Evolutionary conservation across 2,329 filamentous ascomycete genomes (phyloP), one percentile per base, ranked within the genome.

Genomic region (Penicillium sp.): DNA sequence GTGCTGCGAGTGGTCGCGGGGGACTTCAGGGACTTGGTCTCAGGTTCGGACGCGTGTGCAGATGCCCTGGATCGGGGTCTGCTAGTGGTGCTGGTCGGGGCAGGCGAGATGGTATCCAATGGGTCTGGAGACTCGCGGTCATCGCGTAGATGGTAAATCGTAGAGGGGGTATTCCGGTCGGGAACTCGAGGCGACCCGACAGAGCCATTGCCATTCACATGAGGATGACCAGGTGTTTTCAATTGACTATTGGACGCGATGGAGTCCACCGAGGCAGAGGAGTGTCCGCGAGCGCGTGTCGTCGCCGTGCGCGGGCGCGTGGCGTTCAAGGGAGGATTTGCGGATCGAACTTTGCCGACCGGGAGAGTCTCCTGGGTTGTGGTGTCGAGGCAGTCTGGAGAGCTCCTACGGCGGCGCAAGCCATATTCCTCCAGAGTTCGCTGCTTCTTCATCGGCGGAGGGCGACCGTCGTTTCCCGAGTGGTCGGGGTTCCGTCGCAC

Each of bases 351-450:
- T 43, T 57, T 52, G 41, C 57, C 48, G 31, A 52, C 31, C 22
- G 52, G 48, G 31, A 53, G 52, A 44, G 53, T 31, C 24, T 64
- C 44, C 7, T 59, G 60, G 27, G 63, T 63, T 33, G 68, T 70
- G 14, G 65, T 68, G 48, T 73, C 68, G 14, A 73, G 64, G 14
- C 69, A 67, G 54, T 72, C 72, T 16, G 70, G 70, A 13, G 70
- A 73, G 57, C 71, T 74, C 53, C 62, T 65, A 57, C 68, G 69
- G 52, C 68, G 66, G 48, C 57, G 52, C 55, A 62, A 52, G 56
- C 59, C 37, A 52, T 55, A 59, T 37, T 65, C 62, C 14, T 60
- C 62, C 45, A 65, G 61, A 11, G 67, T 61, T 48, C 69, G 63
- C 61, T 64, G 62, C 45, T 66, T 66, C 56, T 72, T 71, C 48